phyloP scores from a whole-genome alignment of 257 asterid genomes.

The Striga asiatica region DNA sequence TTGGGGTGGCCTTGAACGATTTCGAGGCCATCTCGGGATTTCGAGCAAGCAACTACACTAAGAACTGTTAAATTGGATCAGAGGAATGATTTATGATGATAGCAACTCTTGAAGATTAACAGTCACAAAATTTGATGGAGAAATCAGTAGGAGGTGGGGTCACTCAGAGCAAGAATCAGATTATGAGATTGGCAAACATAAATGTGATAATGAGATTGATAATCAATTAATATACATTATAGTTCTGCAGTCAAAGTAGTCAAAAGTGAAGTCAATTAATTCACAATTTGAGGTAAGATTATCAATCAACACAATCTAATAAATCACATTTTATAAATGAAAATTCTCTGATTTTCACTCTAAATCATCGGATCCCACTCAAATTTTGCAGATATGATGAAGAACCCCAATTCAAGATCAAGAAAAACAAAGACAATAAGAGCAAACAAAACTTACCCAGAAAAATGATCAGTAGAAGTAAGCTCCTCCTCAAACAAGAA shows the following conservation, averaged over 20 bases:
- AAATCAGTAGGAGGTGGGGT: no score
- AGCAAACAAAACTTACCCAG: background rate
- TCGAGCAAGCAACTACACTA: no score
- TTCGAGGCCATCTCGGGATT: slow-evolving; percentile 36
- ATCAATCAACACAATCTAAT: background rate
- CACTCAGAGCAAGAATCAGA: no score
- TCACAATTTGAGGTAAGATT: no score
- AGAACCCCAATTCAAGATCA: background rate
- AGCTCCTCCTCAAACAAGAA: slow-evolving; percentile 10
- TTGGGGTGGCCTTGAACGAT: slow-evolving; percentile 43
- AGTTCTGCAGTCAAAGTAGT: background rate
- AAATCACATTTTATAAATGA: background rate
- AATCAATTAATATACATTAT: background rate
- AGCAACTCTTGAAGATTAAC: background rate
- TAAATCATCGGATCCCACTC: slow-evolving; percentile 12
- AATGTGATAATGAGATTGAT: no score
- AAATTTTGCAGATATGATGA: background rate
- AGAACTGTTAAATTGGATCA: no score
- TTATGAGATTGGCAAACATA: no score
- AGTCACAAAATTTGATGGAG: no score
- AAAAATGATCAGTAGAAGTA: slow-evolving; percentile 11
- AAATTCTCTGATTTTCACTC: background rate
- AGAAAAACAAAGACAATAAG: background rate
- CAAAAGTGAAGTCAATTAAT: background rate
- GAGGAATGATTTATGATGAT: no score